Percentiles rank a stretch among this genome's conserved stretches.
phyloP scores from a whole-genome alignment of 371 early-diverging fungal species.

The Conidiobolus incongruus region DNA sequence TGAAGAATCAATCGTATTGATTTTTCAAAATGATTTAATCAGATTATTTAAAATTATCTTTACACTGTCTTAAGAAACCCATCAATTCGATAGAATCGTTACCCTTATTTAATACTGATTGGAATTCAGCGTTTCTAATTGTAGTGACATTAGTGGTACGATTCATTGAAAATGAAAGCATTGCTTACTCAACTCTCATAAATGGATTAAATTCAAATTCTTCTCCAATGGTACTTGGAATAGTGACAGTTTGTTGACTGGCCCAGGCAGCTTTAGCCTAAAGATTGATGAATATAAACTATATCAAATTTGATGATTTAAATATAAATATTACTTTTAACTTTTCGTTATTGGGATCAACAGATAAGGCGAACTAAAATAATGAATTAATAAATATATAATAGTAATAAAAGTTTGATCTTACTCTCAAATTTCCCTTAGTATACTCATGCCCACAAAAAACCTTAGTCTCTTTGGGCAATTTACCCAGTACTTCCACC shows the following conservation, averaged over 20 bases:
- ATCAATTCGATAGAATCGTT: neutral
- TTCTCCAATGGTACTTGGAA: constrained; percentile 72
- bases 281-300: too few relatives aligned
- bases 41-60: too few relatives aligned
- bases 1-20: too few relatives aligned
- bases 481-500: constrained; percentile 22
- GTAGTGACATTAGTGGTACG: neutral
- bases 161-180: neutral
- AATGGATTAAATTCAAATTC: constrained; percentile 75
- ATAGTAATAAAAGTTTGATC: neutral
- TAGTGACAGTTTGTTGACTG: constrained; percentile 24
- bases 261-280: constrained; percentile 30
- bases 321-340: constrained; percentile 10
- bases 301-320: too few relatives aligned
- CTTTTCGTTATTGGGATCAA: constrained; percentile 29
- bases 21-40: too few relatives aligned
- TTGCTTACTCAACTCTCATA: constrained; percentile 36
- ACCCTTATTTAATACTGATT: neutral
- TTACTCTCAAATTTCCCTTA: constrained; percentile 24
- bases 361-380: constrained; percentile 21
- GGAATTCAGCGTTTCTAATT: neutral
- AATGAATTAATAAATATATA: constrained; percentile 1
- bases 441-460: constrained; percentile 92
- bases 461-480: constrained; percentile 64
- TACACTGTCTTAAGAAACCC: neutral